A percentile compares a stretch with the other conserved stretches of the same genome.
phyloP scores from a whole-genome alignment of 177 flowering plant species.

The Tripterygium wilfordii region DNA sequence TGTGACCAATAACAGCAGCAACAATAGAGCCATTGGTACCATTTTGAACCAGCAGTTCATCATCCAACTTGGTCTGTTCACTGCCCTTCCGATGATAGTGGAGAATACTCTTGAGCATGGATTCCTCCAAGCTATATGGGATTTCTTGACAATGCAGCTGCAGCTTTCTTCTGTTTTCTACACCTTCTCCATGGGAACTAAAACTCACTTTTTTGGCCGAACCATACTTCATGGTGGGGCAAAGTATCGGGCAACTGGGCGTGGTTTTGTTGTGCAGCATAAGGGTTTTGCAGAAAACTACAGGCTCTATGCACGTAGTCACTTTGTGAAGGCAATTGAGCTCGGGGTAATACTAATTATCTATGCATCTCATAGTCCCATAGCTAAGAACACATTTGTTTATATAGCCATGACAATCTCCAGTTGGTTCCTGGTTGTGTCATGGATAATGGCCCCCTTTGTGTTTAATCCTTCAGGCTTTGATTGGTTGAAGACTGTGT shows the following conservation, averaged over 20 bases:
- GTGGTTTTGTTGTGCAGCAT: constrained; percentile 72
- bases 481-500: constrained; percentile 67
- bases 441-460: constrained; percentile 73
- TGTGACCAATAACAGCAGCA: constrained; percentile 16
- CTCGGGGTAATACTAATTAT: constrained; percentile 59
- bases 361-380: constrained; percentile 48
- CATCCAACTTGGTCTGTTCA: constrained; percentile 61
- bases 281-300: constrained; percentile 62
- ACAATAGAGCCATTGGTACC: constrained; percentile 44
- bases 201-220: constrained; percentile 62
- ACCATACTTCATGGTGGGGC: constrained; percentile 78
- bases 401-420: constrained; percentile 56
- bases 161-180: constrained; percentile 66
- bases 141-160: constrained; percentile 61
- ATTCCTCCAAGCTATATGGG: constrained; percentile 57
- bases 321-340: constrained; percentile 65
- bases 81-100: constrained; percentile 68
- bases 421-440: constrained; percentile 60
- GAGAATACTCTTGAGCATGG: constrained; percentile 66
- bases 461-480: constrained; percentile 64
- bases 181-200: constrained; percentile 71
- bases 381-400: constrained; percentile 40
- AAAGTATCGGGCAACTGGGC: constrained; percentile 66
- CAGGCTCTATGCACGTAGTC: constrained; percentile 63
- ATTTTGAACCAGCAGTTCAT: constrained; percentile 65